Evolutionary conservation across 2,329 filamentous ascomycete genomes (phyloP).

Genomic region (Daldinia sp.): DNA sequence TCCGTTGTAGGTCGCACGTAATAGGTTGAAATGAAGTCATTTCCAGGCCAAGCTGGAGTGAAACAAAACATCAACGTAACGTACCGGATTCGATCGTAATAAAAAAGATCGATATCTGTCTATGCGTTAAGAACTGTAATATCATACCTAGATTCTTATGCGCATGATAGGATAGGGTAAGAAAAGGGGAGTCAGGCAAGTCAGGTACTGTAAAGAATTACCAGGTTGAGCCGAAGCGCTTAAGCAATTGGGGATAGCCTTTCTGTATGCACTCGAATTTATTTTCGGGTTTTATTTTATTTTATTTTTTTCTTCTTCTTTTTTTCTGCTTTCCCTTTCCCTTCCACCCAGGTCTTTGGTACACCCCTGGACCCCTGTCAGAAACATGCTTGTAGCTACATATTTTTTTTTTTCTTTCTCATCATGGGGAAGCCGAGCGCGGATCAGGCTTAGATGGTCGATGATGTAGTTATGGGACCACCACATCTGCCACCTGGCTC

Average conservation of each 20-base stretch:
- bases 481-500: conserved; percentile 43
- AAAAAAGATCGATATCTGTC: conserved; percentile 1
- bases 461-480: conserved; percentile 49
- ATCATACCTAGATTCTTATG: background rate
- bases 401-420: conserved; percentile 33
- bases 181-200: conserved; percentile 4
- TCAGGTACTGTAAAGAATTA: conserved; percentile 10
- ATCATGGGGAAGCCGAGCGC: conserved; percentile 46
- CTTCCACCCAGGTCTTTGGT: conserved; percentile 45
- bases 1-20: conserved; percentile 8
- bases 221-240: conserved; percentile 27
- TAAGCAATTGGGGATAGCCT: conserved; percentile 9
- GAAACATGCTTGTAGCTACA: conserved; percentile 32
- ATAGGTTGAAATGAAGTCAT: conserved; percentile 37
- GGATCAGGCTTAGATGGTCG: conserved; percentile 45
- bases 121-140: conserved; percentile 2
- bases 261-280: conserved; percentile 1
- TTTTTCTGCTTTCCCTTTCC: background rate
- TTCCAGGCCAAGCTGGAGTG: conserved; percentile 27
- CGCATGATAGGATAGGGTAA: background rate
- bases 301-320: conserved; percentile 17
- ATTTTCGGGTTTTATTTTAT: conserved; percentile 14
- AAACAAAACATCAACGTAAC: conserved; percentile 30
- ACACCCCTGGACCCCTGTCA: conserved; percentile 31
- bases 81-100: conserved; percentile 30